These are phyloP conservation scores for Globisporangium spinosum DNA, from an alignment of 352 stramenopile genomes.

Conservation along the genomic window DNA sequence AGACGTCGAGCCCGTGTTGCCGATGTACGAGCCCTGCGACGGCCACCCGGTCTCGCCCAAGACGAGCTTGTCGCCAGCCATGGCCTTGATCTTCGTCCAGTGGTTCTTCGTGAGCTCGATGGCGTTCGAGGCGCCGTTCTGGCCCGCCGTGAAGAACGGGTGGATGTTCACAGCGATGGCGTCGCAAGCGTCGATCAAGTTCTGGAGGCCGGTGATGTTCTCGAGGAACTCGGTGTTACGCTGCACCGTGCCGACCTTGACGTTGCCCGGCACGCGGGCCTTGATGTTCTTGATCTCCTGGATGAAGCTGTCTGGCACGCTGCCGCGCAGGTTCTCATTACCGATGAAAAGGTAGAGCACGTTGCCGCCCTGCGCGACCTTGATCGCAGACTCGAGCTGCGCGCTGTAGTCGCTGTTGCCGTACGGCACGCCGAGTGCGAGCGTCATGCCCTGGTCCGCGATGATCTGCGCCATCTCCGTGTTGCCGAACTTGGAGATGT, in stretches of 20 bases:
- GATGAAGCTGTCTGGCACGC: conserved; percentile 40
- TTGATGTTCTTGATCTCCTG: conserved; percentile 52
- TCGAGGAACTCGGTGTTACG: conserved; percentile 59
- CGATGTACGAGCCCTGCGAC: conserved; percentile 29
- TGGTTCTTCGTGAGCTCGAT: conserved; percentile 49
- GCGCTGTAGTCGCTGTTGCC: conserved; percentile 39
- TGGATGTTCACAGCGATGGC: conserved; percentile 58
- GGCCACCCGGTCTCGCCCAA: conserved; percentile 59
- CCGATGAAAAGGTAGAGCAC: conserved; percentile 65
- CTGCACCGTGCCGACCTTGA: conserved; percentile 74
- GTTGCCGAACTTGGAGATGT: conserved; percentile 60
- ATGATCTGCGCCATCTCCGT: conserved; percentile 54
- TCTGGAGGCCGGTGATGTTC: conserved; percentile 31
- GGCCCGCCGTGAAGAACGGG: conserved; percentile 54
- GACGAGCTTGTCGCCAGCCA: conserved; percentile 42
- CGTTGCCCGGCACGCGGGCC: conserved; percentile 27
- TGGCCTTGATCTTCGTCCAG: conserved; percentile 40
- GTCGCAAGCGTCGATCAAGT: conserved; percentile 42
- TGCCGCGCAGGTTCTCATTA: conserved; percentile 61
- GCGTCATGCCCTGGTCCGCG: conserved; percentile 41
- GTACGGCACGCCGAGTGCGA: conserved; percentile 56
- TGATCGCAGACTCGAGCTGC: conserved; percentile 43
- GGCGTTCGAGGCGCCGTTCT: conserved; percentile 26
- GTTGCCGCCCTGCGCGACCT: conserved; percentile 37
- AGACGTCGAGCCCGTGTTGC: conserved; percentile 36